These are phyloP conservation scores for Boletus reticulatus DNA, from an alignment of 768 basidiomycete genomes.

Conservation along the genomic window DNA sequence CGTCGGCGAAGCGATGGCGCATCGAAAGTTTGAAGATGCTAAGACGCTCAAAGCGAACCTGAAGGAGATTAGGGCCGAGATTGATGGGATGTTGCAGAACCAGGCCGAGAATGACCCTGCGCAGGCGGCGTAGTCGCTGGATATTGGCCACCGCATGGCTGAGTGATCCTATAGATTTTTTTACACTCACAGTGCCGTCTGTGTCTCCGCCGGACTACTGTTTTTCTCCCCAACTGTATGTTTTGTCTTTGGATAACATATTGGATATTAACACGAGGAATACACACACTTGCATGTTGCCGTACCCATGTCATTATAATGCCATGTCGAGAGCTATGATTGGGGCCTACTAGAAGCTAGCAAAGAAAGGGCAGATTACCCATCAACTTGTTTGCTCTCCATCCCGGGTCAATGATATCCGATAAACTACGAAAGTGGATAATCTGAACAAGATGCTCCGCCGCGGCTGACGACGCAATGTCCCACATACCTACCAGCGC, in stretches of 20 bases:
- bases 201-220: neutral
- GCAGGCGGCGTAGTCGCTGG: neutral
- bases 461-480: too few species aligned
- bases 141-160: neutral
- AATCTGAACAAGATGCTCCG: too few species aligned
- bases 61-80: constrained; percentile 81
- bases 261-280: constrained; percentile 7
- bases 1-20: constrained; percentile 84
- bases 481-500: too few species aligned
- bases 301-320: neutral
- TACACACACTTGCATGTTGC: neutral
- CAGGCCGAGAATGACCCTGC: constrained; percentile 16
- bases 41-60: constrained; percentile 79
- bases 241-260: neutral
- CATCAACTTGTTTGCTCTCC: too few species aligned
- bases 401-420: too few species aligned
- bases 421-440: too few species aligned
- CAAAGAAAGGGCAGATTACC: too few species aligned
- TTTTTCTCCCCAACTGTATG: neutral
- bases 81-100: constrained; percentile 59
- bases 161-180: neutral
- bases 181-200: too few species aligned
- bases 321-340: too few species aligned
- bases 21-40: constrained; percentile 94
- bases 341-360: too few species aligned